These are phyloP conservation scores for Rhodotorula sp. DNA, from an alignment of 1,284 basidiomycete species.

Conservation along the genomic window DNA sequence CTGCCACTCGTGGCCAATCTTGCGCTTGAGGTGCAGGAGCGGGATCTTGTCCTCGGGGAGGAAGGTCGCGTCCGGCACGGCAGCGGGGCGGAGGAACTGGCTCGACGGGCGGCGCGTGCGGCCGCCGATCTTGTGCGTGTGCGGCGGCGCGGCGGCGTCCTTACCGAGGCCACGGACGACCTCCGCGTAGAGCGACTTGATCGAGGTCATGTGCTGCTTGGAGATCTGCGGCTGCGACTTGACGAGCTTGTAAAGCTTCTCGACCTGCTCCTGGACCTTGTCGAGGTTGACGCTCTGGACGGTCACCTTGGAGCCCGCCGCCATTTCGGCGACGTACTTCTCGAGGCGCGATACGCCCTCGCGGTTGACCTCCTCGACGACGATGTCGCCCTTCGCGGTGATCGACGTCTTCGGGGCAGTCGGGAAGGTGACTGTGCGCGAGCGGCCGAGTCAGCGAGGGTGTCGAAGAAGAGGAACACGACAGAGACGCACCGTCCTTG, in stretches of 20 bases:
- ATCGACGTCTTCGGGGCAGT: slow-evolving; percentile 95
- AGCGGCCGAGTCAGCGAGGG: slow-evolving; percentile 8
- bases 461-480: slow-evolving; percentile 8
- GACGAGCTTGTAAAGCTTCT: slow-evolving; percentile 95
- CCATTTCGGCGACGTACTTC: slow-evolving; percentile 88
- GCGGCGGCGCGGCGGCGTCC: slow-evolving; percentile 32
- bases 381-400: slow-evolving; percentile 87
- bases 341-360: slow-evolving; percentile 96
- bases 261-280: slow-evolving; percentile 82
- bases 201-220: slow-evolving; percentile 94
- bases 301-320: slow-evolving; percentile 79
- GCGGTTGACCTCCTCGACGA: slow-evolving; percentile 91
- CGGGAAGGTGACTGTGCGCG: slow-evolving; percentile 81
- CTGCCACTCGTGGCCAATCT: slow-evolving; percentile 93
- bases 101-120: slow-evolving; percentile 84
- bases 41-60: slow-evolving; percentile 89
- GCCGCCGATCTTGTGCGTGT: slow-evolving; percentile 45
- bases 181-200: slow-evolving; percentile 94
- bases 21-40: slow-evolving; percentile 92
- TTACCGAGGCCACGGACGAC: slow-evolving; percentile 71
- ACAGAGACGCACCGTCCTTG: slow-evolving; percentile 64
- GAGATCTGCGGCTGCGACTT: slow-evolving; percentile 96
- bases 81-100: slow-evolving; percentile 88
- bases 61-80: slow-evolving; percentile 66
- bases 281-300: slow-evolving; percentile 73